Base-by-base conservation (phyloP, 2,329 filamentous ascomycete species). In the Aspergillus melleus region DNA sequence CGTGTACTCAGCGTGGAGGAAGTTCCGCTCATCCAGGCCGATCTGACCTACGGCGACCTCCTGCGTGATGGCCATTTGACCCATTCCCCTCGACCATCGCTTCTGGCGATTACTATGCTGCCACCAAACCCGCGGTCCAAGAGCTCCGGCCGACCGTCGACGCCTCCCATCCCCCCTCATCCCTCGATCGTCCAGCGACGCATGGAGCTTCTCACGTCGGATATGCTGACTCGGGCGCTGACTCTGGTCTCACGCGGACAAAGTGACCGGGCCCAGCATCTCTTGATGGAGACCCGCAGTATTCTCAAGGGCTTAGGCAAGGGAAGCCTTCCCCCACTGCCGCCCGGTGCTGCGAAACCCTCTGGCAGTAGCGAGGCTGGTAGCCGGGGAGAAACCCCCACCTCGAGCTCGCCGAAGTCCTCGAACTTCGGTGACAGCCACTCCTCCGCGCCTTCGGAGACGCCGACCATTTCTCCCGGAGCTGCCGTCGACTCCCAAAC, bases 221-320 rank as follows among this genome's bases (percentile, higher is more conserved):
- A 99, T 74, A 99, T 99, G 95, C 85, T 99, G 64, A 96, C 92
- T 8, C 85, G 95, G 60, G 93, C 95, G 14, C 80, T 99, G 61
- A 96, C 92, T 0, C 84, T 99, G 20, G 93, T 98, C 20, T 91
- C 91, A 61, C 87, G 92, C 42, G 92, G 91, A 36, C 94, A 98
- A 77, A 91, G 97, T 73, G 95, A 99, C 70, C 90, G 93, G 39
- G 95, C 93, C 0, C 90, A 96, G 68, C 96, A 96, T 58, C 86
- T 99, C 3, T 83, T 99, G 42, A 91, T 90, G 64, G 95, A 99
- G 80, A 99, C 95, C 3, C 86, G 94, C 42, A 96, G 91, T 57
- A 99, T 99, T 61, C 83, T 99, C 56, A 97, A 97, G 78, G 95
- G 95, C 4, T 86, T 99, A 6, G 93, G 93, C 55, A 99, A 99